Evolutionary conservation across 2,329 filamentous ascomycete genomes (phyloP), one percentile per base, ranked within the genome.

Genomic region (Hypocreales sp.): DNA sequence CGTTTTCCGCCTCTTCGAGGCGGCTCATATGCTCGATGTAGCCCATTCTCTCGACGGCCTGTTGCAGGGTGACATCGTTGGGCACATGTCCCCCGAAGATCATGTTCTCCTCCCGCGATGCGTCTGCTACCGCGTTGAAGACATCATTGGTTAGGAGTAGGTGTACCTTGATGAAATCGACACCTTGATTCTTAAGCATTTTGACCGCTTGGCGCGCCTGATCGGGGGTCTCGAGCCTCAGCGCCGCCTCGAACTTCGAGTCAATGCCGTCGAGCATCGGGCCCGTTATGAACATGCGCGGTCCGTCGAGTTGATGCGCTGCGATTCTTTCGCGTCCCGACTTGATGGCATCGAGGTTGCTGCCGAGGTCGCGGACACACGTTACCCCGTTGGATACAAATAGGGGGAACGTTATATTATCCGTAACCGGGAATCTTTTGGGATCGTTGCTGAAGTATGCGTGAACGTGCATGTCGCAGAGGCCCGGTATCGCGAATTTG

Each of bases 1-100:
- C 11, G 18, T 18, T 8, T 15, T 25, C 17, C 8, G 5, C 14
- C 5, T 21, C 17, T 7, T 21, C 18, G 19, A 21, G 8, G 13
- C 25, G 25, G 20, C 25, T 26, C 25, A 26, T 21, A 18, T 26
- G 25, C 25, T 26, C 25, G 25, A 26, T 21, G 14, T 15, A 21
- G 15, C 10, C 15, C 25, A 26, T 26, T 18, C 25, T 14, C 1
- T 26, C 14, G 14, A 26, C 14, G 9, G 25, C 25, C 8, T 20
- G 5, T 13, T 21, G 9, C 5, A 16, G 12, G 12, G 9, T 12
- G 13, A 26, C 16, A 3, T 18, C 8, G 25, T 26, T 18, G 7
- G 25, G 25, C 9, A 26, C 25, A 13, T 26, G 25, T 4, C 25
- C 25, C 12, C 25, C 25, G 12, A 26, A 26, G 5, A 9, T n/a